These are phyloP conservation scores for Closterium sp. DNA, from an alignment of 139 green algal species.

Conservation along the genomic window DNA sequence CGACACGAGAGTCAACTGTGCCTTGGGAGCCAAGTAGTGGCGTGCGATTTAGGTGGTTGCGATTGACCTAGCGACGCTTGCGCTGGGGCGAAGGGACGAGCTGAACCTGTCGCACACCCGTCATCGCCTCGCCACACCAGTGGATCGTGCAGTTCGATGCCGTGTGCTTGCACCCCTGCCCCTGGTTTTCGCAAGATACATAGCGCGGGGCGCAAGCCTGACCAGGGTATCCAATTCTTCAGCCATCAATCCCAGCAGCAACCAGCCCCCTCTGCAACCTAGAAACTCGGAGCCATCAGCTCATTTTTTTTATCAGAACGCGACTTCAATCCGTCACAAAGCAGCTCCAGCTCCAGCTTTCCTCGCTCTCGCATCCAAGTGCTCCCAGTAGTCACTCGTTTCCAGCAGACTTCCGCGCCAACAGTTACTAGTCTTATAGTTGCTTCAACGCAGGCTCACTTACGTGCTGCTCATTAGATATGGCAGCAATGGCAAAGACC, in stretches of 20 bases:
- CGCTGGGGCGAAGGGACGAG: background rate
- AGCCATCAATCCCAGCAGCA: background rate
- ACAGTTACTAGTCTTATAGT: too few relatives aligned
- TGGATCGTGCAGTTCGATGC: too few relatives aligned
- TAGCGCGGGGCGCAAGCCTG: background rate
- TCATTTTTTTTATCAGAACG: background rate
- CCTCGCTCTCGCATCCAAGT: too few relatives aligned
- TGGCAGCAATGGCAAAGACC: background rate
- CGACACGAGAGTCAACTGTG: background rate
- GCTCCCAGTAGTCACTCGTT: too few relatives aligned
- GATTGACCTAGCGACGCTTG: background rate
- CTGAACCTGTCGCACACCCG: background rate
- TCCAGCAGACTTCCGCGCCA: too few relatives aligned
- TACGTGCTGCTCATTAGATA: background rate
- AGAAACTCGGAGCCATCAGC: background rate
- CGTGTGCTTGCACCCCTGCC: too few relatives aligned
- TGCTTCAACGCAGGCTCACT: background rate
- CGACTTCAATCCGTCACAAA: too few relatives aligned
- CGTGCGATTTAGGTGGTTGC: background rate
- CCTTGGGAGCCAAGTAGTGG: background rate
- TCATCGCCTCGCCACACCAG: too few relatives aligned
- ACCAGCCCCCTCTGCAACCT: background rate
- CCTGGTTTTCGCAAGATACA: background rate
- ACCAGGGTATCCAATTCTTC: background rate
- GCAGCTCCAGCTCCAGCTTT: too few relatives aligned